These are phyloP conservation scores for Boletales sp. DNA, from an alignment of 768 basidiomycete genomes.

Conservation along the genomic window DNA sequence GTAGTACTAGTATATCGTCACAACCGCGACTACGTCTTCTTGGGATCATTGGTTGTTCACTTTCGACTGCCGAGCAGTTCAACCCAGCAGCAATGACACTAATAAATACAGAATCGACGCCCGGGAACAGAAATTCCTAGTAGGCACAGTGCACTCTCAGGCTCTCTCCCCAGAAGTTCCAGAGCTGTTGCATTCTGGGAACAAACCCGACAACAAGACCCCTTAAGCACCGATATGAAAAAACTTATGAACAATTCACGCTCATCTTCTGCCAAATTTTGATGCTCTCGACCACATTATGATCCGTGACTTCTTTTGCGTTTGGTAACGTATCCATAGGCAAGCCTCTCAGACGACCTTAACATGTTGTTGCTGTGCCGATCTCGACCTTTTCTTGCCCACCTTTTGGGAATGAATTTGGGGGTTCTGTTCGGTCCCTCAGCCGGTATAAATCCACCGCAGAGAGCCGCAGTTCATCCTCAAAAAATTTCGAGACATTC, in stretches of 20 bases:
- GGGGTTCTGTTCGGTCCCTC: conserved; percentile 7
- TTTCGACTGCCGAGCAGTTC: too few relatives aligned
- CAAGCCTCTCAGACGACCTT: neutral
- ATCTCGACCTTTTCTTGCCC: conserved; percentile 3
- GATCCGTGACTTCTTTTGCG: neutral
- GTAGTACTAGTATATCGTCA: too few relatives aligned
- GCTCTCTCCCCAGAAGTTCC: too few relatives aligned
- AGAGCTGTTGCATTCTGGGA: too few relatives aligned
- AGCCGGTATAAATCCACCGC: conserved; percentile 15
- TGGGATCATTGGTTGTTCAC: too few relatives aligned
- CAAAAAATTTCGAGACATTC: neutral
- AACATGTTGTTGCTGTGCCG: conserved; percentile 11
- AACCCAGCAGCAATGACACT: too few relatives aligned
- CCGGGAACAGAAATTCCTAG: too few relatives aligned
- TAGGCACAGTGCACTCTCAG: too few relatives aligned
- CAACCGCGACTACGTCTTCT: too few relatives aligned
- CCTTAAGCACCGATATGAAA: conserved; percentile 18
- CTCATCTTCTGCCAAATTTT: conserved; percentile 10
- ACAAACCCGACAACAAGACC: neutral
- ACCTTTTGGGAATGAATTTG: neutral
- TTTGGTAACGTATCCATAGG: conserved; percentile 17
- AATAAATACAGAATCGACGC: too few relatives aligned
- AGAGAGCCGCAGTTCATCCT: neutral
- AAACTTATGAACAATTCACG: neutral
- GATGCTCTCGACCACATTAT: conserved; percentile 7